Percentiles rank a stretch among this genome's conserved stretches.
phyloP scores from a whole-genome alignment of 2,329 filamentous ascomycete species.

The Curvularia eragrostidis region DNA sequence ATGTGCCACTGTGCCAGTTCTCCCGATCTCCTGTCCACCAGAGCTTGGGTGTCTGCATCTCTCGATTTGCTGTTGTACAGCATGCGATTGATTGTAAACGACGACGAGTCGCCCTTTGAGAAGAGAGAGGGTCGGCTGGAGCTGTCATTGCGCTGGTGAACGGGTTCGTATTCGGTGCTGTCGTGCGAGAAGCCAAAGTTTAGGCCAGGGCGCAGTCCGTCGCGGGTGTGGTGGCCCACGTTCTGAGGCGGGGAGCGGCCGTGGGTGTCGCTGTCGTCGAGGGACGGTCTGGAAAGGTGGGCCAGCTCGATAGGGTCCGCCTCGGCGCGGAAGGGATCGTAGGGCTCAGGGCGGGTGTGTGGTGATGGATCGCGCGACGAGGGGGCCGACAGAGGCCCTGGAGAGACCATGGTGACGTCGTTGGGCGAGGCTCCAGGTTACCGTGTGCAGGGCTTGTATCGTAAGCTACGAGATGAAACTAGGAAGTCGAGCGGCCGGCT shows the following conservation, averaged over 20 bases:
- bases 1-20: slow-evolving; percentile 47
- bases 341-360: slow-evolving; percentile 27
- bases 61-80: slow-evolving; percentile 35
- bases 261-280: slow-evolving; percentile 18
- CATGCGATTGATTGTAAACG: slow-evolving; percentile 29
- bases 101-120: slow-evolving; percentile 30
- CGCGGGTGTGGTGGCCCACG: slow-evolving; percentile 18
- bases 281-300: slow-evolving; percentile 21
- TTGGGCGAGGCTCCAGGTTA: background rate
- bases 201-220: slow-evolving; percentile 25
- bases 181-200: slow-evolving; percentile 24
- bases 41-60: slow-evolving; percentile 42
- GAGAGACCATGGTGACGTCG: slow-evolving; percentile 33
- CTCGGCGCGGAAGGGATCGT: slow-evolving; percentile 39
- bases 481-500: slow-evolving; percentile 7
- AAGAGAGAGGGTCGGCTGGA: slow-evolving; percentile 20
- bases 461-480: background rate
- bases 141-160: slow-evolving; percentile 23
- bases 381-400: slow-evolving; percentile 21
- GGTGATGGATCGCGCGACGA: slow-evolving; percentile 38
- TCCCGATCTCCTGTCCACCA: slow-evolving; percentile 43
- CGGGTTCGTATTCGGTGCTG: slow-evolving; percentile 30
- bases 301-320: slow-evolving; percentile 42
- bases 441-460: slow-evolving; percentile 8
- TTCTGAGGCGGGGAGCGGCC: slow-evolving; percentile 14